phyloP scores from a whole-genome alignment of 257 asterid genomes.

The Jacaranda copaia region DNA sequence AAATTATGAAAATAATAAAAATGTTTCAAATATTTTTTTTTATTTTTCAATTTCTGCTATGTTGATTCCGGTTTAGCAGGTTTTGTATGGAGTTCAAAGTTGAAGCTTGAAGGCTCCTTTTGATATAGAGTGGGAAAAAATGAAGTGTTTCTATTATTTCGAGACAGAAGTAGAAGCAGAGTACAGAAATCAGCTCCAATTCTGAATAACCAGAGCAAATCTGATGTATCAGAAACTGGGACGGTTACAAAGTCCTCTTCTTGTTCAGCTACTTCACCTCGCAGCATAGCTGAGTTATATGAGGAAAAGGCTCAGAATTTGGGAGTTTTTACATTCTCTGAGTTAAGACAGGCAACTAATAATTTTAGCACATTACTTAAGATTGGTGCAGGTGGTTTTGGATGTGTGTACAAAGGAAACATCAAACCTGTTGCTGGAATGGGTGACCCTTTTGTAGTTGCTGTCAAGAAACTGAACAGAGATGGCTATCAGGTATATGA shows the following conservation, averaged over 20 bases:
- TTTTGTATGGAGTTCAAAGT: slow-evolving; percentile 24
- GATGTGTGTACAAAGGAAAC: slow-evolving; percentile 74
- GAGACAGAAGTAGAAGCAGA: slow-evolving; percentile 59
- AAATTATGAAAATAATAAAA: no score
- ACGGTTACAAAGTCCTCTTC: slow-evolving; percentile 68
- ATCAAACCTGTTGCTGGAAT: slow-evolving; percentile 65
- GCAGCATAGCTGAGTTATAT: slow-evolving; percentile 69
- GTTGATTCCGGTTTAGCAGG: slow-evolving; percentile 31
- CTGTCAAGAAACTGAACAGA: slow-evolving; percentile 83
- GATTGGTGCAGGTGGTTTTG: slow-evolving; percentile 98
- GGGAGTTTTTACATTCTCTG: slow-evolving; percentile 78
- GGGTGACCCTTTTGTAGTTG: slow-evolving; percentile 67
- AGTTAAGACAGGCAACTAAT: slow-evolving; percentile 77
- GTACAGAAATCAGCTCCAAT: slow-evolving; percentile 78
- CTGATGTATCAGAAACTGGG: slow-evolving; percentile 58
- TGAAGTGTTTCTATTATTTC: slow-evolving; percentile 86
- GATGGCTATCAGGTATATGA: slow-evolving; percentile 86
- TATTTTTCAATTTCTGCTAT: neutral
- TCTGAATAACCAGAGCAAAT: slow-evolving; percentile 50
- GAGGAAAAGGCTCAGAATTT: slow-evolving; percentile 74
- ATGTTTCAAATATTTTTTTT: no score
- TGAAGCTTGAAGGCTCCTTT: slow-evolving; percentile 35
- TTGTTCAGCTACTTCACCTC: slow-evolving; percentile 64
- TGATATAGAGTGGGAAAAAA: slow-evolving; percentile 16
- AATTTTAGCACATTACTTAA: slow-evolving; percentile 72